phyloP scores from a whole-genome alignment of 2,329 filamentous ascomycete species.

The Fusarium sacchari region DNA sequence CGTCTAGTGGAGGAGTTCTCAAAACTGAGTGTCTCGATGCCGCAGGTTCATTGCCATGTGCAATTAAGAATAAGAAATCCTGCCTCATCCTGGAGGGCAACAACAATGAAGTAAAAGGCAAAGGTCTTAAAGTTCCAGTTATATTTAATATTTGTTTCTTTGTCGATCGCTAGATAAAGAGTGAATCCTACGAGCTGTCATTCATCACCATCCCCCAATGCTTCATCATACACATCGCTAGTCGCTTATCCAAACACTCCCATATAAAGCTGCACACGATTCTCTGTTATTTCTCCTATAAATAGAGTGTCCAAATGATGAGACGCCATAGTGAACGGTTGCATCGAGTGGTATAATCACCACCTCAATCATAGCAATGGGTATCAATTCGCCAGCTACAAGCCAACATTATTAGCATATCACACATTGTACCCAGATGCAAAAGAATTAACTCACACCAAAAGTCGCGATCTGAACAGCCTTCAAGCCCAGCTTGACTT shows the following conservation, averaged over 20 bases:
- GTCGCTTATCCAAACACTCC: neutral
- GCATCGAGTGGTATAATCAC: rapidly evolving
- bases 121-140: too few relatives aligned
- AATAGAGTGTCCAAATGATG: rapidly evolving
- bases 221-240: neutral
- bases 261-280: neutral
- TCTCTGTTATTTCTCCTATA: neutral
- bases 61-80: neutral
- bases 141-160: neutral
- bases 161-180: neutral
- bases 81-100: neutral
- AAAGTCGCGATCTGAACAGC: neutral
- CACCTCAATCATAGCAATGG: neutral
- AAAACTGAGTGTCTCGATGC: neutral
- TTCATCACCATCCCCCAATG: neutral
- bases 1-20: too few relatives aligned
- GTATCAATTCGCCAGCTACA: neutral
- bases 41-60: neutral
- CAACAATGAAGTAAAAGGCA: neutral
- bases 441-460: neutral
- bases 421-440: neutral
- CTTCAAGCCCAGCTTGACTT: neutral
- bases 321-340: too few relatives aligned
- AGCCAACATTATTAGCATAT: neutral
- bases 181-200: neutral